Conservation (phyloP, 495 filamentous ascomycete species). For the Friedmanniomyces endolithicus region DNA sequence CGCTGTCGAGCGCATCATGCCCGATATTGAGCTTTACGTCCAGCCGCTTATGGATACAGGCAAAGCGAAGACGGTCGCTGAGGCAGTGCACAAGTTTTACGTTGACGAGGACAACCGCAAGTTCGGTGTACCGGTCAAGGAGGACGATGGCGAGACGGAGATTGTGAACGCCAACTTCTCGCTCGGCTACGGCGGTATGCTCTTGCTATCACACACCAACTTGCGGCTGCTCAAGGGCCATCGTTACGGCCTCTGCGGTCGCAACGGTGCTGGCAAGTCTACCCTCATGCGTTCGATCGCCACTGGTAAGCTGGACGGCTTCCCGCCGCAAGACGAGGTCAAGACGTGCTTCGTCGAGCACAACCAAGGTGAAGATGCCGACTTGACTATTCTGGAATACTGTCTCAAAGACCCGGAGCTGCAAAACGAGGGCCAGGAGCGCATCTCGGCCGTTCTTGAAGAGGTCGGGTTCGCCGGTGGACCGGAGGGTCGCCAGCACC, state of each 20-base stretch:
- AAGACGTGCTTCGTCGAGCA: conserved; percentile 98
- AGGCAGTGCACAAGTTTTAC: conserved; percentile 52
- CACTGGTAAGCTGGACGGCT: conserved; percentile 89
- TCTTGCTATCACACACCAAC: conserved; percentile 92
- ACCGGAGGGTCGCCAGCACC: conserved; percentile 72
- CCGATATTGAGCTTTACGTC: conserved; percentile 60
- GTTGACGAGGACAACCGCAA: conserved; percentile 74
- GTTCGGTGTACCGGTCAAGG: conserved; percentile 70
- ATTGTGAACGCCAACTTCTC: conserved; percentile 99
- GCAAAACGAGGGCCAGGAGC: conserved; percentile 56
- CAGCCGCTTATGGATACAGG: conserved; percentile 49
- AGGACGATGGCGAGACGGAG: conserved; percentile 75
- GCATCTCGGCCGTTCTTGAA: conserved; percentile 68
- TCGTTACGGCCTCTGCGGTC: conserved; percentile 89
- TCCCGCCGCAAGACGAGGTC: conserved; percentile 79
- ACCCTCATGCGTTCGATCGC: conserved; percentile 97
- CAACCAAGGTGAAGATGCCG: conserved; percentile 93
- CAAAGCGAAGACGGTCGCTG: conserved; percentile 47
- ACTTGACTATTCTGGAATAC: conserved; percentile 88
- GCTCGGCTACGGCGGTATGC: conserved; percentile 94
- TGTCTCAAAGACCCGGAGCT: conserved; percentile 73
- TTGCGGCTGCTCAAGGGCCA: conserved; percentile 88
- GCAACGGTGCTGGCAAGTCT: conserved; percentile 96
- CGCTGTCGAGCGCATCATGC: conserved; percentile 55
- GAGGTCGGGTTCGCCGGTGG: conserved; percentile 91